phyloP scores from a whole-genome alignment of 75 land plant species.

The Gnetum montanum region DNA sequence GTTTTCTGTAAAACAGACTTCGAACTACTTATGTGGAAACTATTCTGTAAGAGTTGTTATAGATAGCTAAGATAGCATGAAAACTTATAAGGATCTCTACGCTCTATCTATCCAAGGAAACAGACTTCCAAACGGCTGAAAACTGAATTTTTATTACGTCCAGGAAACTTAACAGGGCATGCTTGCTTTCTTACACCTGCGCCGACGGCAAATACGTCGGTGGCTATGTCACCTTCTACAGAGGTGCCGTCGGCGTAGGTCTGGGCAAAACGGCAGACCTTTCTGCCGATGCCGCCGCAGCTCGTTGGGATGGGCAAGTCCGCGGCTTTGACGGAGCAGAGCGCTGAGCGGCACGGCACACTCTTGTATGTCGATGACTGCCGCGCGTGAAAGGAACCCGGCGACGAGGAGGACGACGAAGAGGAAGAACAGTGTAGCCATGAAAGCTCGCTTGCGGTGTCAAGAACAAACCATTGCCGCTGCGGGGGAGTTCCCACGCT shows the following conservation, averaged over 20 bases:
- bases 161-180: too few relatives aligned
- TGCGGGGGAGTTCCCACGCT: constrained; percentile 69
- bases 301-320: constrained; percentile 32
- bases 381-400: constrained; percentile 19
- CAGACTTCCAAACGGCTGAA: too few relatives aligned
- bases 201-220: constrained; percentile 23
- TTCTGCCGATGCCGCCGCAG: constrained; percentile 24
- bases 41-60: too few relatives aligned
- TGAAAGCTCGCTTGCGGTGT: constrained; percentile 85
- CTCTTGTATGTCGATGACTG: constrained; percentile 27
- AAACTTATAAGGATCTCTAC: too few relatives aligned
- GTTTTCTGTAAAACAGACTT: too few relatives aligned
- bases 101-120: too few relatives aligned
- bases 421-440: constrained; percentile 45
- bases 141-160: too few relatives aligned
- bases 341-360: constrained; percentile 33
- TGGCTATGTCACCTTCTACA: constrained; percentile 37
- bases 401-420: too few relatives aligned
- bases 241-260: constrained; percentile 54
- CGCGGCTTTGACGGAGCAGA: constrained; percentile 21
- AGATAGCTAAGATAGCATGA: too few relatives aligned
- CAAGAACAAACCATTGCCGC: constrained; percentile 52
- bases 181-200: too few relatives aligned
- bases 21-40: too few relatives aligned
- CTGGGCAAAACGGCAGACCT: constrained; percentile 34